Percentiles rank a stretch among this genome's conserved stretches.
phyloP scores from a whole-genome alignment of 805 yeast genomes.

The Yarrowia sp. region DNA sequence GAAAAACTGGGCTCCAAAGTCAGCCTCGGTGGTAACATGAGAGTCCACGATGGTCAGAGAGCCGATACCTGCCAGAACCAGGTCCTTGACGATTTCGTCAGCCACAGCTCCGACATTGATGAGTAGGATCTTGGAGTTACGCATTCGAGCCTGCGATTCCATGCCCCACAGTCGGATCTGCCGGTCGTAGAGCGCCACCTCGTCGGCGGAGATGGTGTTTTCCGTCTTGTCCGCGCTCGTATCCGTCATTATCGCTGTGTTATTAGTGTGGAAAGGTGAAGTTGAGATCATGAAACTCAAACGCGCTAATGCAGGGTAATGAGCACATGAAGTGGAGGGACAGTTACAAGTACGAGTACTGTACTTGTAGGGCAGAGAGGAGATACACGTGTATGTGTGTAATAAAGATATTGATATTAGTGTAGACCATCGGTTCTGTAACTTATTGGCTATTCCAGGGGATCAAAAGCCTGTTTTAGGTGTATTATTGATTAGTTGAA shows the following conservation, averaged over 20 bases:
- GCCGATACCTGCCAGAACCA: constrained; percentile 86
- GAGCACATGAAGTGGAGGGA: background rate
- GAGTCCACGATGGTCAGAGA: constrained; percentile 66
- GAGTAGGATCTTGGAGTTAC: constrained; percentile 66
- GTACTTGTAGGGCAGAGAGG: no score
- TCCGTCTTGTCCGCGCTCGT: background rate
- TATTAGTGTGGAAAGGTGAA: background rate
- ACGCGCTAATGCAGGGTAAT: constrained; percentile 1
- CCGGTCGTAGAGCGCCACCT: constrained; percentile 87
- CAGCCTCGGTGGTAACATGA: constrained; percentile 53
- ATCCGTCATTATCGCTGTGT: background rate
- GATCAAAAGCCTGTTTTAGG: no score
- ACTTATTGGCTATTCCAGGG: no score
- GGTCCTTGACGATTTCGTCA: constrained; percentile 75
- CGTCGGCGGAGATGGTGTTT: constrained; percentile 46
- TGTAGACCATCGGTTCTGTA: no score
- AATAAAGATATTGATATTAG: no score
- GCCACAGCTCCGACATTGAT: constrained; percentile 76
- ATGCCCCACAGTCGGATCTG: constrained; percentile 96
- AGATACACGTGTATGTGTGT: no score
- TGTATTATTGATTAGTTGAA: no score
- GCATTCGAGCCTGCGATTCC: constrained; percentile 72
- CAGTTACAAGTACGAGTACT: no score
- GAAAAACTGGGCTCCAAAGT: constrained; percentile 73
- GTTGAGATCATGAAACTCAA: background rate